Base-by-base conservation (phyloP, 805 yeast species). In the Monosporozyma siamensis region DNA sequence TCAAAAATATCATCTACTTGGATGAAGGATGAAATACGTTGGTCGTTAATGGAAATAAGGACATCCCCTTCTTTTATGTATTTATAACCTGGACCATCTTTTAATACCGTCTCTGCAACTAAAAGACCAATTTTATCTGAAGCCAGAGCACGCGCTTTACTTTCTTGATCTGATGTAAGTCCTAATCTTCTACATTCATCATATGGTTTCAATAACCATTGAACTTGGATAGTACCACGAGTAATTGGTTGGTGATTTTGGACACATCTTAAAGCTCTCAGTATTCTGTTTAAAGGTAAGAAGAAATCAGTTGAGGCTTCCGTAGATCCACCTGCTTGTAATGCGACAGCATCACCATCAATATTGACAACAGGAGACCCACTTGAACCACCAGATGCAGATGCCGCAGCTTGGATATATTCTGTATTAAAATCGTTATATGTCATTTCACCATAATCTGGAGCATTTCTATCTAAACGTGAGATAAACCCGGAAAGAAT, bases 341-440 rank as follows among this genome's bases (percentile, higher is more conserved):
- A 66, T 0, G 97, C 96, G 15, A 89, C 85, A 0, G 90, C 95
- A 55, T 77, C 64, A 3, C 96, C 96, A 51, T 83, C 81, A 35
- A 82, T 78, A 60, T 87, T 82, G 2, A 89, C 95, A n/a, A 89
- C 97, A 0, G 97, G 97, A 3, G 95, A 86, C 7, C 97, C 97
- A 39, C 92, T 81, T 3, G 95, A 87, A 3, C 97, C 97, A 24
- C 97, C 97, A 14, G 95, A 82, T 0, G 97, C 95, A 46, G 88
- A 77, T 1, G 97, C 96, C 6, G 97, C 96, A 1, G 96, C 96
- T 64, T 88, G 95, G 43, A 88, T 85, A 63, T 88, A 88, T 61
- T 85, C 95, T 1, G 95, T 87, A 60, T 88, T 87, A 71, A 87
- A 88, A 68, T 88, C 97, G 58, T 85, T 87, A 63, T 88, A 89